A percentile compares a stretch with the other conserved stretches of the same genome.
Evolutionary conservation across 192 early-diverging fungal genomes (phyloP).

Genomic region (Backusella parvicylindrica): DNA sequence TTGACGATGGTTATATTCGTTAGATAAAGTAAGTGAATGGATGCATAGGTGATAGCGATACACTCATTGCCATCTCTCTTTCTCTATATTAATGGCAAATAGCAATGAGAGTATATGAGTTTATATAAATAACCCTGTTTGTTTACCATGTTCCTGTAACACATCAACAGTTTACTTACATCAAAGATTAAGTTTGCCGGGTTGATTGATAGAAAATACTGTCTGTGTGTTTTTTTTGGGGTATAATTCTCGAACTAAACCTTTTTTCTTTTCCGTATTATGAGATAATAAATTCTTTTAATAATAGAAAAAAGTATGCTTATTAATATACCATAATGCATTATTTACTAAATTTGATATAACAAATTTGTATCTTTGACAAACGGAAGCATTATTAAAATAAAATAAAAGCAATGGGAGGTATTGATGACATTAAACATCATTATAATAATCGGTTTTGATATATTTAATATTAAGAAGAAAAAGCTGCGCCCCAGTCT

Average conservation of each 20-base stretch:
- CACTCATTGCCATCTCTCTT: no score
- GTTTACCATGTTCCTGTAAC: not conserved
- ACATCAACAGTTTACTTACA: not conserved
- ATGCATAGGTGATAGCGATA: no score
- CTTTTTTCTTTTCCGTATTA: not conserved
- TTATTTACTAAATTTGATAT: no score
- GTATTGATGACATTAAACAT: not conserved
- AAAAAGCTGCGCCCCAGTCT: not conserved
- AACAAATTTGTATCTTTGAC: no score
- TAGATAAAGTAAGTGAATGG: no score
- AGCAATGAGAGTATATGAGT: no score
- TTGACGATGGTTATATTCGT: no score
- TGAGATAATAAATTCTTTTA: not conserved
- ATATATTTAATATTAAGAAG: no score
- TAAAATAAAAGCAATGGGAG: not conserved
- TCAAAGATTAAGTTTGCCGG: not conserved
- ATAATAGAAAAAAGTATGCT: not conserved
- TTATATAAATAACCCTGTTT: constrained; percentile 1
- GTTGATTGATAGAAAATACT: not conserved
- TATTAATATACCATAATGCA: no score
- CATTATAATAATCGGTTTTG: not conserved
- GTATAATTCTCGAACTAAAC: not conserved
- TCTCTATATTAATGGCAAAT: no score
- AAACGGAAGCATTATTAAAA: not conserved
- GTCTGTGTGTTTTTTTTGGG: not conserved